phyloP scores from a whole-genome alignment of 1,284 basidiomycete genomes.

The Schizophyllum amplum region DNA sequence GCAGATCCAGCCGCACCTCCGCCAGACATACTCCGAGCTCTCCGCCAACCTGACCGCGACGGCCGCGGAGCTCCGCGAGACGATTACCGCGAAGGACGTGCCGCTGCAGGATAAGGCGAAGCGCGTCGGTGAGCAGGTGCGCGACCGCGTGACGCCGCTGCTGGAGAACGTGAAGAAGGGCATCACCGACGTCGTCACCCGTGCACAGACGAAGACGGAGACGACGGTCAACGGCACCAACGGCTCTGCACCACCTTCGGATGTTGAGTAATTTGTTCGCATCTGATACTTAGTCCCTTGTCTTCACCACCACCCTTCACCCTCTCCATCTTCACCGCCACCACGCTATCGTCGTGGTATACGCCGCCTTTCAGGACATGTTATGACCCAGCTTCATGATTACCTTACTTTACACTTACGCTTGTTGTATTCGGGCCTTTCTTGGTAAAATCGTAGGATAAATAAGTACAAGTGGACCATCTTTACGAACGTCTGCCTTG shows the following conservation, averaged over 20 bases:
- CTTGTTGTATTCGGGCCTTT: not conserved
- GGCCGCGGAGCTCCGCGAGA: slow-evolving; percentile 41
- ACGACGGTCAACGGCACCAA: not conserved
- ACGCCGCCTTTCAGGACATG: not conserved
- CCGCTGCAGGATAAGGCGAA: slow-evolving; percentile 51
- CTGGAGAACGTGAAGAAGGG: slow-evolving; percentile 29
- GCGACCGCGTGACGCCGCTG: slow-evolving; percentile 48
- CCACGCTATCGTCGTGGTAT: not conserved
- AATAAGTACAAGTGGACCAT: not conserved
- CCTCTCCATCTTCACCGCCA: not conserved
- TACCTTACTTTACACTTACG: not conserved
- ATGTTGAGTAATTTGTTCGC: not conserved
- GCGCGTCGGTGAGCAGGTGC: slow-evolving; percentile 47
- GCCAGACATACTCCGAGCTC: slow-evolving; percentile 28
- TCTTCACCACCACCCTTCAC: not conserved
- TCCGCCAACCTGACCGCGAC: slow-evolving; percentile 37
- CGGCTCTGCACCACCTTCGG: not conserved
- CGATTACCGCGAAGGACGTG: slow-evolving; percentile 45
- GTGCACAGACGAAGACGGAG: not conserved
- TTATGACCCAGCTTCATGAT: not conserved
- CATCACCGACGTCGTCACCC: slow-evolving; percentile 43
- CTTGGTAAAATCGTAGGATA: not conserved
- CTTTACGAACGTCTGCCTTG: no score
- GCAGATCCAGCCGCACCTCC: slow-evolving; percentile 29
- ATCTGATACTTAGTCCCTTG: not conserved